Conservation (phyloP, 306 rosid species). For the Trichosanthes cucumerina region DNA sequence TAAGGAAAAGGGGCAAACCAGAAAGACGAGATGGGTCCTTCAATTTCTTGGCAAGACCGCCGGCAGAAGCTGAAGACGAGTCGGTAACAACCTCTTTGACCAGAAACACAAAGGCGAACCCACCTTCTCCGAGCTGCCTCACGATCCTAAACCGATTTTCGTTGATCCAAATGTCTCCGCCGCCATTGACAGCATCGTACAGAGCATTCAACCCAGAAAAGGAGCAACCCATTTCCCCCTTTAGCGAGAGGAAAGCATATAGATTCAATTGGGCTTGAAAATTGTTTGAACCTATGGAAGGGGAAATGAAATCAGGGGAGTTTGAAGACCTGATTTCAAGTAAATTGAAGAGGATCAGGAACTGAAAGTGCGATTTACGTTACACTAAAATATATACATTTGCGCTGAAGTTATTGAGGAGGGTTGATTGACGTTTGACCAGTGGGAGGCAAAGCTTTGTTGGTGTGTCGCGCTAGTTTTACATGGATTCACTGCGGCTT, state of each 20-base stretch:
- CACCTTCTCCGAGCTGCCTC: constrained; percentile 98
- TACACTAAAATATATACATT: background rate
- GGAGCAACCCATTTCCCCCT: constrained; percentile 68
- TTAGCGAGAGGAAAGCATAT: background rate
- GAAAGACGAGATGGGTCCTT: constrained; percentile 70
- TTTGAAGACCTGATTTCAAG: constrained; percentile 51
- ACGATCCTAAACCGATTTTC: constrained; percentile 80
- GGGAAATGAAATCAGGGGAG: constrained; percentile 13
- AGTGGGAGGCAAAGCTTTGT: background rate
- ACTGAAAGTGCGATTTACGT: constrained; percentile 4
- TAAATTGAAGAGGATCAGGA: background rate
- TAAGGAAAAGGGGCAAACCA: constrained; percentile 30
- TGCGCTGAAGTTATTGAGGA: background rate
- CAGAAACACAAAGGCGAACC: constrained; percentile 73
- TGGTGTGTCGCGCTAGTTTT: background rate
- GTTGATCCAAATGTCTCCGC: constrained; percentile 94
- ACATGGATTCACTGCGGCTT: background rate
- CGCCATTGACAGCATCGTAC: constrained; percentile 86
- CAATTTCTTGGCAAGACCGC: constrained; percentile 58
- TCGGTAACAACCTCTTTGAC: constrained; percentile 69
- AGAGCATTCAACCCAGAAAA: constrained; percentile 90
- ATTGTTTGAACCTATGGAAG: background rate
- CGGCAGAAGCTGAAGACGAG: constrained; percentile 26
- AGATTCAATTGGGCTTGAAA: background rate
- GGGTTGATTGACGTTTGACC: constrained; percentile 1